A percentile compares a stretch with the other conserved stretches of the same genome.
Conservation (phyloP, 2,329 filamentous ascomycete genomes). For the Alternaria triticimaculans region DNA sequence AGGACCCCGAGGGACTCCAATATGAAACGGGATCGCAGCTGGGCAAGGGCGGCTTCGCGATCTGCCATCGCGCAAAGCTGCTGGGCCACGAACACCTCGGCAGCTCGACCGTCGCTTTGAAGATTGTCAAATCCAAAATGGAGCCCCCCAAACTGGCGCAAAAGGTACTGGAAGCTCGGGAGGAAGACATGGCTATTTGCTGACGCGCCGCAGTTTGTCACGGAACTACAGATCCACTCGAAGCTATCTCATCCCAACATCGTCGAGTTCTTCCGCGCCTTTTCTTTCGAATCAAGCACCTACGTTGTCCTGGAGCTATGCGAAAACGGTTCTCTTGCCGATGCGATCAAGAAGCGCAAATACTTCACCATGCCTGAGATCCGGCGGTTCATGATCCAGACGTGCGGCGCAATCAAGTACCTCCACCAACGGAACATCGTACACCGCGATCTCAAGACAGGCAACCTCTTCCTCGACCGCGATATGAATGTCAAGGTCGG, state of each 20-base stretch:
- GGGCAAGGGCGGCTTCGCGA: slow-evolving; percentile 82
- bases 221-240: slow-evolving; percentile 95
- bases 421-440: slow-evolving; percentile 96
- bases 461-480: slow-evolving; percentile 92
- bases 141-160: slow-evolving; percentile 79
- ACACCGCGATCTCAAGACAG: slow-evolving; percentile 96
- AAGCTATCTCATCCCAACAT: slow-evolving; percentile 97
- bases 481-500: slow-evolving; percentile 98
- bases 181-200: slow-evolving; percentile 6
- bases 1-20: slow-evolving; percentile 71
- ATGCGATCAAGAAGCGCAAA: slow-evolving; percentile 93
- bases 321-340: slow-evolving; percentile 94
- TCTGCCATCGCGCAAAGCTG: slow-evolving; percentile 76
- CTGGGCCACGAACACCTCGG: slow-evolving; percentile 62
- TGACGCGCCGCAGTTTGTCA: slow-evolving; percentile 64
- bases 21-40: slow-evolving; percentile 78
- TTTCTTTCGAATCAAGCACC: slow-evolving; percentile 86
- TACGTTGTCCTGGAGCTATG: slow-evolving; percentile 95
- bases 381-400: slow-evolving; percentile 90
- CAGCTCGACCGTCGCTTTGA: slow-evolving; percentile 74
- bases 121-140: slow-evolving; percentile 86
- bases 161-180: slow-evolving; percentile 64
- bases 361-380: slow-evolving; percentile 93
- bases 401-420: slow-evolving; percentile 96
- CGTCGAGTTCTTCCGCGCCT: slow-evolving; percentile 92